Evolutionary conservation across 225 moss, liverwort and hornwort species (phyloP).

Genomic region (Asterella californica): DNA sequence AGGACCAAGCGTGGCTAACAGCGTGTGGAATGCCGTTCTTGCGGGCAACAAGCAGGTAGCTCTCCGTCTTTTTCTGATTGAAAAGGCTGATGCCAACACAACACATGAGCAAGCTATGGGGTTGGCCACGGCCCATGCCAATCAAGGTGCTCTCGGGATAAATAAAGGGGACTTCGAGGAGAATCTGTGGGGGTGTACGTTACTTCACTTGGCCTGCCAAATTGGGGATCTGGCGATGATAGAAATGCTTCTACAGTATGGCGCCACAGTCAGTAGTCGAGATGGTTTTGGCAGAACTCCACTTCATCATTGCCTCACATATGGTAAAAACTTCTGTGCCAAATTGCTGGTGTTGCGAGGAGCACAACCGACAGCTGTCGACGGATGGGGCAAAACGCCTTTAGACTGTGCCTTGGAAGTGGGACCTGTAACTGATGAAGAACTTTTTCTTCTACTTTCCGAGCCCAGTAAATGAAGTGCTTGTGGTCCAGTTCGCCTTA

Average conservation of each 20-base stretch:
- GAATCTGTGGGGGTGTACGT: constrained; percentile 58
- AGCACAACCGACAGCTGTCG: constrained; percentile 51
- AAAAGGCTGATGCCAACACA: constrained; percentile 65
- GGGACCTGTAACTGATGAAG: constrained; percentile 65
- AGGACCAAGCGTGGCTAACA: constrained; percentile 46
- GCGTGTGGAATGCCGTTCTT: constrained; percentile 78
- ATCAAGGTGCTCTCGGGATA: constrained; percentile 31
- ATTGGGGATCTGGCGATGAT: constrained; percentile 70
- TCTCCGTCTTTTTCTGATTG: constrained; percentile 66
- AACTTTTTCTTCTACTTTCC: constrained; percentile 62
- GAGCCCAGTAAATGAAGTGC: constrained; percentile 45
- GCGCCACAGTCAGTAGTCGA: constrained; percentile 61
- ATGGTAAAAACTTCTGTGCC: constrained; percentile 66
- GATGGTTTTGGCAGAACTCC: constrained; percentile 74
- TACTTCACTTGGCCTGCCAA: constrained; percentile 77
- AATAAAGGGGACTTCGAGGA: constrained; percentile 31
- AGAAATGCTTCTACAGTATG: constrained; percentile 84
- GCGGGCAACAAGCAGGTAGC: constrained; percentile 60
- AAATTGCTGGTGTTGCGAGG: constrained; percentile 80
- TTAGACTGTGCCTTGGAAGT: constrained; percentile 66
- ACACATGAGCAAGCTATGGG: constrained; percentile 77
- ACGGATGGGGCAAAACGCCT: constrained; percentile 69
- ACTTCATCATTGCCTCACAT: constrained; percentile 66
- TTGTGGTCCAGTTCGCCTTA: constrained; percentile 12
- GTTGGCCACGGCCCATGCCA: constrained; percentile 39